Evolutionary conservation across 2,329 filamentous ascomycete species (phyloP), one percentile per base, ranked within the genome.

Genomic region (Tolypocladium tropicale): DNA sequence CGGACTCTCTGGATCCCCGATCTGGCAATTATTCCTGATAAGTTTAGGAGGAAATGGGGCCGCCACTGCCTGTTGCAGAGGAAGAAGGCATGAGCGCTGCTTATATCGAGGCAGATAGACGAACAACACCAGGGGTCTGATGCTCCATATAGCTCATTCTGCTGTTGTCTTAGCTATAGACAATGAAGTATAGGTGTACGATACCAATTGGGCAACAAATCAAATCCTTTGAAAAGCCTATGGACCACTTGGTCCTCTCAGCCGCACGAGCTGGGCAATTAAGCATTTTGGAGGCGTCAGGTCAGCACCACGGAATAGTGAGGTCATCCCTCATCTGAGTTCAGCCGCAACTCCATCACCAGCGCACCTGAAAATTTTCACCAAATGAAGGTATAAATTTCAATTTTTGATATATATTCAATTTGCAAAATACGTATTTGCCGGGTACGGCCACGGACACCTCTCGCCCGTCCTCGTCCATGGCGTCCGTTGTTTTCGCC

Each of bases 1-100:
- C 82, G 94, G 58, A 80, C 89, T 10, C 72, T 96, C 51, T 97
- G 90, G 89, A 69, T 96, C 37, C 94, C 94, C 2, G 80, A 90
- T 61, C 72, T 84, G 59, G 73, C 79, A 0, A 72, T 90, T 41
- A 74, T 96, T 16, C 91, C 92, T 0, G 78, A 83, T 46, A 79
- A 78, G 57, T 85, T 84, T 61, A 82, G 79, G 63, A 82, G 93
- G 56, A 85, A 83, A 70, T 97, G 92, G 90, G 94, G 91, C 21
- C 78, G 84, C 54, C 95, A 97, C 70, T 99, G 94, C 70, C 76
- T 99, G 54, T 72, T 97, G 61, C 81, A 81, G 7, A 37, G 53
- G 30, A 55, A 34, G 37, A 55, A 23, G 37, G 28, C 14, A 4
- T 49, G 37, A 54, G 51, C 48, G 2, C 5, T 2, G 32, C 2